These are phyloP conservation scores for Yamadazyma siamensis DNA, from an alignment of 1,139 yeast species.

Conservation along the genomic window DNA sequence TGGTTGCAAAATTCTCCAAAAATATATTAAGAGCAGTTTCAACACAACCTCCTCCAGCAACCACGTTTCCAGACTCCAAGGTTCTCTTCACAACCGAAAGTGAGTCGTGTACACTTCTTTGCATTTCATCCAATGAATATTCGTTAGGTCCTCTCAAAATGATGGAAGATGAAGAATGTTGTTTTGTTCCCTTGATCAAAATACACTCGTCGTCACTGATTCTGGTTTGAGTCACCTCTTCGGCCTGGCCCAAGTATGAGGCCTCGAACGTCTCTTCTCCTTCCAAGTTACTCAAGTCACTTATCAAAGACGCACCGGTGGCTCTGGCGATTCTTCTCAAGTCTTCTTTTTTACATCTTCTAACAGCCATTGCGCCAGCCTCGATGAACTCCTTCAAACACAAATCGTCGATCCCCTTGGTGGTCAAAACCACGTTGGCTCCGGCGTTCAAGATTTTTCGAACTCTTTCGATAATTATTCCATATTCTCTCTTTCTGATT, in stretches of 20 bases:
- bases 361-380: constrained; percentile 94
- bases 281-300: constrained; percentile 88
- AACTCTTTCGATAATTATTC: constrained; percentile 84
- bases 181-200: constrained; percentile 88
- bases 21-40: constrained; percentile 94
- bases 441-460: constrained; percentile 87
- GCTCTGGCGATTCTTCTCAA: constrained; percentile 96
- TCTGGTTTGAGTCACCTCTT: constrained; percentile 86
- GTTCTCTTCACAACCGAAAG: constrained; percentile 94
- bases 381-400: constrained; percentile 95
- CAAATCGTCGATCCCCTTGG: constrained; percentile 97
- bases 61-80: constrained; percentile 89
- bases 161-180: constrained; percentile 88
- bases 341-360: constrained; percentile 97
- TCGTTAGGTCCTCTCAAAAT: constrained; percentile 96
- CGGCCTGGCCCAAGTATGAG: constrained; percentile 84
- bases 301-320: constrained; percentile 89
- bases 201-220: constrained; percentile 98
- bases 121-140: constrained; percentile 96
- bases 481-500: constrained; percentile 91
- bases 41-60: constrained; percentile 99
- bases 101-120: constrained; percentile 92
- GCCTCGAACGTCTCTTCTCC: constrained; percentile 97
- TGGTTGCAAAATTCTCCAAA: constrained; percentile 95
- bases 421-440: constrained; percentile 93